Conservation (phyloP, 2,329 filamentous ascomycete species). For the Pseudopyrenochaeta lycopersici region DNA sequence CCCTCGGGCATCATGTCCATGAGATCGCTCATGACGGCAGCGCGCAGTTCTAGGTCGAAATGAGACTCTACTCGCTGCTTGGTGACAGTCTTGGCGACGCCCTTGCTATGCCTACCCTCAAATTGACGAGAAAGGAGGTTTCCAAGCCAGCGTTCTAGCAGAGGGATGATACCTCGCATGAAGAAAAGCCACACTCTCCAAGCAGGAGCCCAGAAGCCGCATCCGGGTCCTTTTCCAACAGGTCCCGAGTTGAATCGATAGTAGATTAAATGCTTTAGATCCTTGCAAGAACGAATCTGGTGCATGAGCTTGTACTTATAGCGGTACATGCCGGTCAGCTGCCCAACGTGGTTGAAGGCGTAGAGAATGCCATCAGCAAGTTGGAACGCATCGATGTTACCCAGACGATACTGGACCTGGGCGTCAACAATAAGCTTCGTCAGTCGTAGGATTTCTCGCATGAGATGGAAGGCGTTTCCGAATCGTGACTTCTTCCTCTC, state of each 20-base stretch:
- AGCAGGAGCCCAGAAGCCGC: conserved; percentile 98
- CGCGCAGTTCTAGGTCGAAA: conserved; percentile 95
- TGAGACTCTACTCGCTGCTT: conserved; percentile 99
- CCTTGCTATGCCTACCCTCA: conserved; percentile 97
- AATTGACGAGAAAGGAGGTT: conserved; percentile 97
- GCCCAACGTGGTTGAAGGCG: conserved; percentile 98
- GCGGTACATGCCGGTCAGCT: conserved; percentile 98
- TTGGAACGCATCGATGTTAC: conserved; percentile 99
- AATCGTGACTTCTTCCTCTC: conserved; percentile 99
- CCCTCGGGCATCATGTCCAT: conserved; percentile 99
- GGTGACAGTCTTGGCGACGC: conserved; percentile 97
- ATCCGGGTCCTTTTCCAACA: conserved; percentile 96
- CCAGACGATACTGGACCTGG: conserved; percentile 95
- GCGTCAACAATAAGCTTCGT: conserved; percentile 99
- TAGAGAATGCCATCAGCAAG: conserved; percentile 98
- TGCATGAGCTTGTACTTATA: conserved; percentile 99
- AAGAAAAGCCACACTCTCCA: conserved; percentile 99
- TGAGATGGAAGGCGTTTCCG: conserved; percentile 97
- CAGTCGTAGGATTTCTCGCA: conserved; percentile 94
- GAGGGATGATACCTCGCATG: conserved; percentile 96
- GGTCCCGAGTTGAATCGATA: conserved; percentile 98
- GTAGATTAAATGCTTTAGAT: conserved; percentile 98
- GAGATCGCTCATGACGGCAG: conserved; percentile 97
- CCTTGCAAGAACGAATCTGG: conserved; percentile 98
- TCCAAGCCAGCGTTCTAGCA: conserved; percentile 96